These are phyloP conservation scores for Saccharomycopsis sp. DNA, from an alignment of 805 yeast genomes.

Conservation along the genomic window DNA sequence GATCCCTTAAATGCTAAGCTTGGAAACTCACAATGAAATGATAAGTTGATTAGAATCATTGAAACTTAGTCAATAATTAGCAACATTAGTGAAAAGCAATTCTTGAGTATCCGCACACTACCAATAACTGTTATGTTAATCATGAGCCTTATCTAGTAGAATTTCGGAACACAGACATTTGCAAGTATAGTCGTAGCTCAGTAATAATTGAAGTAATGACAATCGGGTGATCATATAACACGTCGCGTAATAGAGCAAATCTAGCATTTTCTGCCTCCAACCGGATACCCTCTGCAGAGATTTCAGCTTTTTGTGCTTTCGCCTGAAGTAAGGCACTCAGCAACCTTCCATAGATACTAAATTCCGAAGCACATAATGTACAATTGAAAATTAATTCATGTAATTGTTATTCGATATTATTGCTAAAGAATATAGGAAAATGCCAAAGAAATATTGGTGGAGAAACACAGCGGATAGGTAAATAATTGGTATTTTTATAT, in stretches of 20 bases:
- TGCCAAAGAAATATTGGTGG: not conserved
- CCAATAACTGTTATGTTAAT: not conserved
- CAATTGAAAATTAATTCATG: not conserved
- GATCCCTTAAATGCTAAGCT: not conserved
- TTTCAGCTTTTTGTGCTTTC: not conserved
- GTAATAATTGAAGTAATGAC: too few relatives aligned
- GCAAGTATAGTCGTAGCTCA: not conserved
- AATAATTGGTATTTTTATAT: too few relatives aligned
- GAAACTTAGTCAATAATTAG: not conserved
- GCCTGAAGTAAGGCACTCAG: not conserved
- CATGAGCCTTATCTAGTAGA: not conserved
- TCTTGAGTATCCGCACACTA: not conserved
- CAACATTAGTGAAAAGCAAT: not conserved
- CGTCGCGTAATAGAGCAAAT: too few relatives aligned
- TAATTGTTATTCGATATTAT: conserved; percentile 3
- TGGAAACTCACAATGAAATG: not conserved
- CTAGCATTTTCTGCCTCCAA: too few relatives aligned
- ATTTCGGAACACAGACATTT: too few relatives aligned
- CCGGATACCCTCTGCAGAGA: not conserved
- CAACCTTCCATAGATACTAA: not conserved
- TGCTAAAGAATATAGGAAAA: not conserved
- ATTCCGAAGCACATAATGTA: not conserved
- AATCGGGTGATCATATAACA: too few relatives aligned
- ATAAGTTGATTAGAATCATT: not conserved
- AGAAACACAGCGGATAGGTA: too few relatives aligned